Evolutionary conservation across 2,329 filamentous ascomycete genomes (phyloP).

Genomic region (Bipolaris zeicola): DNA sequence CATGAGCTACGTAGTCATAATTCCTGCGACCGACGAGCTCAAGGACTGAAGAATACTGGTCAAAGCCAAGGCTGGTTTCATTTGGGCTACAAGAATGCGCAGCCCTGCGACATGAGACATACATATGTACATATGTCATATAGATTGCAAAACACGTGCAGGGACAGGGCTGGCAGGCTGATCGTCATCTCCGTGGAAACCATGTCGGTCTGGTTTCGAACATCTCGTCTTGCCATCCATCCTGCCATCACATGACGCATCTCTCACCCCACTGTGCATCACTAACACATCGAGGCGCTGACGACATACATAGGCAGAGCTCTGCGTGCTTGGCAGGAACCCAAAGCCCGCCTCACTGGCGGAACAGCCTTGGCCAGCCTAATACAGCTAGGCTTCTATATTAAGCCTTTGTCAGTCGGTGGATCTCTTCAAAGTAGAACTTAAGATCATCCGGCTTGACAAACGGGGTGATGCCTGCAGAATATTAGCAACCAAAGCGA

Average conservation of each 20-base stretch:
- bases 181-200: neutral
- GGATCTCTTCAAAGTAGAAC: slow-evolving; percentile 93
- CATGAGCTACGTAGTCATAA: neutral
- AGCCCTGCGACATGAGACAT: neutral
- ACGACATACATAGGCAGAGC: neutral
- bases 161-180: neutral
- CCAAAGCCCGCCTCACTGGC: neutral
- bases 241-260: neutral
- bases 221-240: neutral
- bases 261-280: neutral
- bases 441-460: slow-evolving; percentile 92
- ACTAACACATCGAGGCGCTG: neutral
- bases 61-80: neutral
- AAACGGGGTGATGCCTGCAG: slow-evolving; percentile 83
- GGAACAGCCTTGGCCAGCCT: neutral
- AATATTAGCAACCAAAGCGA: slow-evolving; percentile 21
- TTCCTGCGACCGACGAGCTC: neutral
- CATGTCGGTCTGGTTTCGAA: neutral
- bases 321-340: neutral
- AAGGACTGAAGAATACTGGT: neutral
- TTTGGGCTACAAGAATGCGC: neutral
- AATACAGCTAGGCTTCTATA: slow-evolving; percentile 21
- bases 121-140: no score
- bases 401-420: slow-evolving; percentile 51
- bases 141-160: neutral